Evolutionary conservation across 345 rosid species (phyloP), one percentile per base, ranked within the genome.

Genomic region (Bruguiera sexangula): DNA sequence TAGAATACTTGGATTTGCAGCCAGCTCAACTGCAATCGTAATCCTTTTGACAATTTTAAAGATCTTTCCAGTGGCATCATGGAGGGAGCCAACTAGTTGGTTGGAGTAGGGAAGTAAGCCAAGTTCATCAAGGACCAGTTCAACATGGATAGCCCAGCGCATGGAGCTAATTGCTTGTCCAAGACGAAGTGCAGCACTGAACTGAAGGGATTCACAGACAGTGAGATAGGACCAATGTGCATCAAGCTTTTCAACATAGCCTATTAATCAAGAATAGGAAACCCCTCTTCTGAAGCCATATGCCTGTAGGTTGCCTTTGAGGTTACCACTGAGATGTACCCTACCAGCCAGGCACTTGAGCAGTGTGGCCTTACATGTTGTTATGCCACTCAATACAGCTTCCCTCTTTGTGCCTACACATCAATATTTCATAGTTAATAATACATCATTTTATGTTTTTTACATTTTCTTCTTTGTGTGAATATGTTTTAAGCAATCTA

Each of bases 261-360:
- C 72, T 18, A 77, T 52, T 56, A 70, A 36, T 48, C 69, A 76
- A 50, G 76, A 70, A 68, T 60, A 66, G 6, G 65, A 30, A 63
- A 73, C 56, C 46, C 48, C 74, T 56, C 55, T 29, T 22, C 46
- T 26, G n/a, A 63, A 43, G 36, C 69, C 72, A 63, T 67, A 70
- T 67, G 53, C 70, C 27, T 63, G 63, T 69, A 70, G 34, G 22
- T 61, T 63, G 50, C 74, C 82, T 5, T 27, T 53, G 59, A 77
- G 70, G 43, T 62, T 69, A 30, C 77, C 73, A 10, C 3, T 37
- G 54, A 31, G 51, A 63, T 79, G 74, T n/a, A 21, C 64, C 69
- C 79, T 76, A 43, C 76, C 78, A 26, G 79, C 81, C 30, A 80
- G 70, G 79, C 81, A 80, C 67, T 80, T 70, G 10, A 77, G 71